Evolutionary conservation across 148 eudicot genomes (phyloP).

Genomic region (Amaranthus palmeri): DNA sequence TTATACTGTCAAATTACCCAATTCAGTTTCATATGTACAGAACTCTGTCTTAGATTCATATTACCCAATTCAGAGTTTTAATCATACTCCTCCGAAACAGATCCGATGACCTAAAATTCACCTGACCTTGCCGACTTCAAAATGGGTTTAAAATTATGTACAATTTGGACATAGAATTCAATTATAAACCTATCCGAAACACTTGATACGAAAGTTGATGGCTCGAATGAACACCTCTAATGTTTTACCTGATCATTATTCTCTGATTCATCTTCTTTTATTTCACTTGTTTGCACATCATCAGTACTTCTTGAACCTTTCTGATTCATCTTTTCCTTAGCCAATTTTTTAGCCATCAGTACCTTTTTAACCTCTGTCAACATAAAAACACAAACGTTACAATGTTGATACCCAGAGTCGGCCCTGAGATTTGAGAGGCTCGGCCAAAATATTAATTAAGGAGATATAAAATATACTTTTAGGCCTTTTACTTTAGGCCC

Average conservation of each 20-base stretch:
- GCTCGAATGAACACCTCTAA: no score
- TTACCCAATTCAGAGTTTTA: not conserved
- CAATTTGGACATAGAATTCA: no score
- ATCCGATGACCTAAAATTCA: no score
- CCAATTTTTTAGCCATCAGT: constrained; percentile 64
- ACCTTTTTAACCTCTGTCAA: constrained; percentile 81
- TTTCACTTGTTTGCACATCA: constrained; percentile 22
- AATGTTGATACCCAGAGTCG: not conserved
- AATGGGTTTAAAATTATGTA: no score
- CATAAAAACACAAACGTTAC: not conserved
- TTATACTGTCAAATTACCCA: not conserved
- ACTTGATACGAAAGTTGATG: no score
- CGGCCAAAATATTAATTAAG: no score
- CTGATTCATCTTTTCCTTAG: constrained; percentile 56
- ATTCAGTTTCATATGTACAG: not conserved
- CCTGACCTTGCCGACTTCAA: no score
- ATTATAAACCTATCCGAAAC: no score
- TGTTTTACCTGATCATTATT: constrained; percentile 41
- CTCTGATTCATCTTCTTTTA: constrained; percentile 32
- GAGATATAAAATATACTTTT: no score
- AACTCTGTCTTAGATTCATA: not conserved
- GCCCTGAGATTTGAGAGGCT: not conserved
- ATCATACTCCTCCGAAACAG: no score
- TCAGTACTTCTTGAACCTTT: constrained; percentile 27
- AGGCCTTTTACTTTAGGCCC: no score